Evolutionary conservation across 75 land plant species (phyloP), one percentile per base, ranked within the genome.

Genomic region (Sequoiadendron giganteum): DNA sequence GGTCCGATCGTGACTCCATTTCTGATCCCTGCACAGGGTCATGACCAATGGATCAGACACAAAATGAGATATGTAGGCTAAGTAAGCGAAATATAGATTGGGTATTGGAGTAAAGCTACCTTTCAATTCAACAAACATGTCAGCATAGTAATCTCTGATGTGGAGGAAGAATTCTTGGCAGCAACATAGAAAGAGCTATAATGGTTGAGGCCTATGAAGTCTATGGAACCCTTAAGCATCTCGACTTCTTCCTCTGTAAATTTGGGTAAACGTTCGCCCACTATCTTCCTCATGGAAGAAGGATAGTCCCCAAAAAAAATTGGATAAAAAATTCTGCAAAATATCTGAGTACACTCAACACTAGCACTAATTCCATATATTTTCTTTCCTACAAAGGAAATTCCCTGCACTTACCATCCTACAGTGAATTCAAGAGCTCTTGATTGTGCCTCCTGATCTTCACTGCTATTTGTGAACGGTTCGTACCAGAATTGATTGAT

Each of bases 121-220:
- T 28, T 11, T 25, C 3, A 65, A 58, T 21, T 28, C n/a, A 65
- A 25, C 72, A 21, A 28, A 25, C 72, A 65, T 65, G n/a, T 25
- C 72, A 65, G 5, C n/a, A 28, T 65, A 65, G 72, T 65, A 65
- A 65, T 65, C 72, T 6, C 72, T 65, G 8, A 65, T 65, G 72
- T 5, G 25, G 72, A 65, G 8, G 72, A 65, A 65, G 72, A 25
- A 25, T 65, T 65, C 6, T 65, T 85, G 45, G 49, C 83, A 28
- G 28, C 25, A n/a, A 40, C 89, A 79, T 88, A 90, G 58, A 58
- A 40, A 14, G 89, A 42, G 28, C 40, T 88, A 32, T 90, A 90
- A 76, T 90, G 83, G 86, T 90, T 88, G 47, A 90, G 48, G 11
- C 89, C 89, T 28, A 90, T 55, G 88, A 88, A 90, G 85, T 88